Conservation (phyloP, 768 basidiomycete species). For the Leccinum ochraceum region DNA sequence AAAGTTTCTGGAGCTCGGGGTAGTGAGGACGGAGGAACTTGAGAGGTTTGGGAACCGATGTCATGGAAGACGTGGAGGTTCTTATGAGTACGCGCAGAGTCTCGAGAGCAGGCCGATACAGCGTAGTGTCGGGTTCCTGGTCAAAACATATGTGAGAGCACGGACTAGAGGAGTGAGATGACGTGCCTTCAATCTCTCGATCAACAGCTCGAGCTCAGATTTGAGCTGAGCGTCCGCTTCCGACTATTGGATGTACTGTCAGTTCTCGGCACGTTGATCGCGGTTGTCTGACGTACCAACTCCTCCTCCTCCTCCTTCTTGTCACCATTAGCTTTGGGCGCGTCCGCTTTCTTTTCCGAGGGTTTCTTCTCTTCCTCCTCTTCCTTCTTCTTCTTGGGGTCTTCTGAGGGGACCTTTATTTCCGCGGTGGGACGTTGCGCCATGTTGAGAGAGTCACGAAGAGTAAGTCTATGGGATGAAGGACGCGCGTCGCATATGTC, state of each 20-base stretch:
- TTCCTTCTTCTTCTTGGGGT: conserved; percentile 70
- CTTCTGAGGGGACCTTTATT: conserved; percentile 68
- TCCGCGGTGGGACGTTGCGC: conserved; percentile 57
- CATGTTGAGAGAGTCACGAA: conserved; percentile 42
- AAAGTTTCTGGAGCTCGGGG: conserved; percentile 79
- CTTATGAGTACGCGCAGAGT: conserved; percentile 90
- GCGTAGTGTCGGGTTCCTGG: conserved; percentile 83
- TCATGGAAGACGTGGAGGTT: conserved; percentile 98
- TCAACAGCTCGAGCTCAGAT: conserved; percentile 94
- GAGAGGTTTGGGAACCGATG: conserved; percentile 96
- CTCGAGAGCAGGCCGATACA: conserved; percentile 91
- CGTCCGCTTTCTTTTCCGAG: conserved; percentile 53
- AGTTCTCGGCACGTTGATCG: conserved; percentile 12
- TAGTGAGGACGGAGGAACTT: conserved; percentile 98
- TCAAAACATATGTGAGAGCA: conserved; percentile 19
- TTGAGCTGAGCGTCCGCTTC: conserved; percentile 95
- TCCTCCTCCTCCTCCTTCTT: conserved; percentile 66
- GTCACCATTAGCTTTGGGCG: conserved; percentile 56
- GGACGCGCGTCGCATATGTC: conserved; percentile 33
- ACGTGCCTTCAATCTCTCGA: conserved; percentile 86
- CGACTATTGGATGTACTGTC: conserved; percentile 50
- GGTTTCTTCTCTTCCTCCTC: conserved; percentile 41
- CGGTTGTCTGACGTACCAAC: conserved; percentile 56
- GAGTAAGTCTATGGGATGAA: conserved; percentile 1
- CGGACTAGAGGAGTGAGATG: conserved; percentile 1